Conservation (phyloP, 2,329 filamentous ascomycete genomes). For the Cyanodermella asteris region DNA sequence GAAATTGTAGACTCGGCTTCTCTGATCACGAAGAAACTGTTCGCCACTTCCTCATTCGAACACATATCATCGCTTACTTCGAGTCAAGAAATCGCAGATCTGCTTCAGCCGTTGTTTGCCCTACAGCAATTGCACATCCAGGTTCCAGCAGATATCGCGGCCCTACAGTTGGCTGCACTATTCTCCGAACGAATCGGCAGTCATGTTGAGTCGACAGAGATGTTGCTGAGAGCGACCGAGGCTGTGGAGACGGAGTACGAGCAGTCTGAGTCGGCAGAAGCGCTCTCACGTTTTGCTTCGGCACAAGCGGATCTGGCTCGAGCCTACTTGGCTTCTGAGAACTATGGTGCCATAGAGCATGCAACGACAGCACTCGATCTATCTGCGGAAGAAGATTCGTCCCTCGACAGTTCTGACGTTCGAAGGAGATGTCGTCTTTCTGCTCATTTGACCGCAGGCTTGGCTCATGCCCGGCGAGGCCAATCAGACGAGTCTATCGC, state of each 20-base stretch:
- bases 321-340: constrained; percentile 48
- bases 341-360: constrained; percentile 53
- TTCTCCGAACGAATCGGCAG: constrained; percentile 65
- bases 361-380: constrained; percentile 64
- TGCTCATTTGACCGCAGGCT: constrained; percentile 62
- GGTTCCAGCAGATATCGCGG: constrained; percentile 45
- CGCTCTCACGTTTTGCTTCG: constrained; percentile 56
- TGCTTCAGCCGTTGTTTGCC: constrained; percentile 76
- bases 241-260: constrained; percentile 66
- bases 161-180: constrained; percentile 56
- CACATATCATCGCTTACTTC: constrained; percentile 36
- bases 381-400: constrained; percentile 47
- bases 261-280: constrained; percentile 49
- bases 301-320: constrained; percentile 73
- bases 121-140: constrained; percentile 61
- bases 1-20: constrained; percentile 69
- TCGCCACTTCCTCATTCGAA: constrained; percentile 64
- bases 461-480: constrained; percentile 54
- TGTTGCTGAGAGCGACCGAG: constrained; percentile 44
- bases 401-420: constrained; percentile 38
- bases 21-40: constrained; percentile 53
- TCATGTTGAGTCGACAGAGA: constrained; percentile 37
- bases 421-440: constrained; percentile 56
- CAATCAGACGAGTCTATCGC: constrained; percentile 47
- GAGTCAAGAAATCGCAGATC: constrained; percentile 32